phyloP scores from a whole-genome alignment of 768 basidiomycete genomes.

The Chiua virens region DNA sequence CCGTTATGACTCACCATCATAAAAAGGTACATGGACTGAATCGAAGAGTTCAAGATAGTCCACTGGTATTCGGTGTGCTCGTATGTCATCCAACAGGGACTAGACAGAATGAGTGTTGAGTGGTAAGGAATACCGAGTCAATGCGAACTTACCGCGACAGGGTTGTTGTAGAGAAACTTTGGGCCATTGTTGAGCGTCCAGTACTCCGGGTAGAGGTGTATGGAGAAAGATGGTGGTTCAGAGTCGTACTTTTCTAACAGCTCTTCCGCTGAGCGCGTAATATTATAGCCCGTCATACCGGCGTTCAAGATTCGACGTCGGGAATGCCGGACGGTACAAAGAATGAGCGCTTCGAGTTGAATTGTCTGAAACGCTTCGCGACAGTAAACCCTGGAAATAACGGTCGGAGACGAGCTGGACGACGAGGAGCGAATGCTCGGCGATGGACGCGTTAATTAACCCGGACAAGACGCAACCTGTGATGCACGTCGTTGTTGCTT shows the following conservation, averaged over 20 bases:
- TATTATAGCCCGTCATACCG: slow-evolving; percentile 71
- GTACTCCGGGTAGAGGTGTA: slow-evolving; percentile 75
- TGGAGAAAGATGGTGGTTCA: slow-evolving; percentile 70
- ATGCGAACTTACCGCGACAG: slow-evolving; percentile 52
- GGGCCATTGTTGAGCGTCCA: slow-evolving; percentile 82
- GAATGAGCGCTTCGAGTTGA: not conserved
- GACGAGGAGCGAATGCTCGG: not conserved
- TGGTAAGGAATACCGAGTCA: not conserved
- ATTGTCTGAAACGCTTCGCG: not conserved
- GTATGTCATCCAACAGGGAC: slow-evolving; percentile 82
- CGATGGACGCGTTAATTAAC: slow-evolving; percentile 23
- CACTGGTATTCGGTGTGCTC: slow-evolving; percentile 79
- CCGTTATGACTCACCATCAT: slow-evolving; percentile 59
- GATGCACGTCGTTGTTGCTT: slow-evolving; percentile 7
- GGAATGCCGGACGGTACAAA: not conserved
- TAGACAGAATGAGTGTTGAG: slow-evolving; percentile 28
- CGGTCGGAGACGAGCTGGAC: not conserved
- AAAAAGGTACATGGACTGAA: slow-evolving; percentile 69
- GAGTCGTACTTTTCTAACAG: slow-evolving; percentile 57
- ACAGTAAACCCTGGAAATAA: not conserved
- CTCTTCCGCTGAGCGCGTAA: slow-evolving; percentile 60
- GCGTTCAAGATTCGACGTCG: slow-evolving; percentile 16
- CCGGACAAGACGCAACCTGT: not conserved
- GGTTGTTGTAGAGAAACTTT: slow-evolving; percentile 81
- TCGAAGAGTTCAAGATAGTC: slow-evolving; percentile 86